phyloP scores from a whole-genome alignment of 139 green algal species.

The Haematococcus sp. region DNA sequence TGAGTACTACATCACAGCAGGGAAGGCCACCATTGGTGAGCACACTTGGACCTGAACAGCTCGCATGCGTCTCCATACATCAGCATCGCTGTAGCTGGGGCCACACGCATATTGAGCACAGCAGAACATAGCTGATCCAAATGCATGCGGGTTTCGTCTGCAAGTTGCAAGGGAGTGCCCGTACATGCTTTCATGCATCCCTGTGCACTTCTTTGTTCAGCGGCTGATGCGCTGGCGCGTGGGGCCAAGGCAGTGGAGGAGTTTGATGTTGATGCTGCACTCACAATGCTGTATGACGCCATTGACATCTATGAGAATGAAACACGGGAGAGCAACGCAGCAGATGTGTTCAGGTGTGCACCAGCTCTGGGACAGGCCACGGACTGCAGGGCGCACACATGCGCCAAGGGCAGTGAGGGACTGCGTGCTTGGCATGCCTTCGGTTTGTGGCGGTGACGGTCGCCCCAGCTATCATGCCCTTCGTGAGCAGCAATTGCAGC shows the following conservation, averaged over 20 bases:
- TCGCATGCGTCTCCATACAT: too few species aligned
- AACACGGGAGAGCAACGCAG: constrained; percentile 51
- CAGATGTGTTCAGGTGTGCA: constrained; percentile 30
- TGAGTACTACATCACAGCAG: constrained; percentile 50
- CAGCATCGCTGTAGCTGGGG: too few species aligned
- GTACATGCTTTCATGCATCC: too few species aligned
- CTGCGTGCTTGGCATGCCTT: too few species aligned
- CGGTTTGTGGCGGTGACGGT: too few species aligned
- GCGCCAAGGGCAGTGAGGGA: neutral
- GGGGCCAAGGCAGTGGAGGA: constrained; percentile 64
- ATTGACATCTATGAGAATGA: constrained; percentile 60
- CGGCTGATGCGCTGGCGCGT: constrained; percentile 58
- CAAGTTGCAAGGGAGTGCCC: too few species aligned
- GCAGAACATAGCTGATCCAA: too few species aligned
- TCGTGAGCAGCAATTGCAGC: neutral
- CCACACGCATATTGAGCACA: too few species aligned
- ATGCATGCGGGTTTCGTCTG: too few species aligned
- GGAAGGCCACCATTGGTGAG: constrained; percentile 43
- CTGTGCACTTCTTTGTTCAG: constrained; percentile 17
- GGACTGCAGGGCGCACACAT: too few species aligned
- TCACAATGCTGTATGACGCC: constrained; percentile 37
- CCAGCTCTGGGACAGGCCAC: too few species aligned
- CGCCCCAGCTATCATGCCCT: too few species aligned
- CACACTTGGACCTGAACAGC: neutral
- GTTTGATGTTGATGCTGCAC: constrained; percentile 31